Evolutionary conservation across 495 filamentous ascomycete species (phyloP), one percentile per base, ranked within the genome.

Genomic region (Xylaria palmicola): DNA sequence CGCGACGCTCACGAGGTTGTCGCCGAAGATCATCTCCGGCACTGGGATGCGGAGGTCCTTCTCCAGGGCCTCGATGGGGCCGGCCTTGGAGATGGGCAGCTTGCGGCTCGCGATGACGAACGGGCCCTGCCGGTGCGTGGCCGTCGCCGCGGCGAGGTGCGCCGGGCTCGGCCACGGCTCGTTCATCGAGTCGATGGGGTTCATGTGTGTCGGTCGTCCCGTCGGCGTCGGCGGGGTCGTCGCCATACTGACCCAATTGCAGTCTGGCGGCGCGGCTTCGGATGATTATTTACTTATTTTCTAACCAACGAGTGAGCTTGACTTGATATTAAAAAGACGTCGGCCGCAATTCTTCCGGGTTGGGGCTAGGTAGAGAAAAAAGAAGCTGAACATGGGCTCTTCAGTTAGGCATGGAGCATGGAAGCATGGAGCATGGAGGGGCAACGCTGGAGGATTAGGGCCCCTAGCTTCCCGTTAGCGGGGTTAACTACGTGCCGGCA

Each of bases 1-100:
- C 57, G 86, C 81, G 24, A 98, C 82, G 2, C 79, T 72, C 24
- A 95, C 86, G 32, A 85, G 78, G 74, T 98, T 98, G 76, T 98
- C 92, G 32, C 94, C 94, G 67, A 98, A 98, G 36, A 98, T 98
- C 94, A 98, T 98, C 76, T 98, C 94, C 2, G 95, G 94, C 6
- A 91, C 86, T 12, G 92, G 81, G 73, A 98, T 96, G 13, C 86
- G 86, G 12, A 98, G 83, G 47, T 84, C 83, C 52, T 80, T 75
- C 17, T 85, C 86, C 86, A 98, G 90, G 40, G 86, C 84, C 68
- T 96, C 93, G 72, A 98, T 98, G 22, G 93, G 90, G 13, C 82
- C 88, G 20, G 91, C 84, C 73, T 96, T 97, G 26, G 94, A 86
- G 72, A 98, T 98, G 39, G 94, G 93, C 24, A 91, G 85, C 77